Base-by-base conservation (phyloP, 331 rosid species). In the Arachis monticola region DNA sequence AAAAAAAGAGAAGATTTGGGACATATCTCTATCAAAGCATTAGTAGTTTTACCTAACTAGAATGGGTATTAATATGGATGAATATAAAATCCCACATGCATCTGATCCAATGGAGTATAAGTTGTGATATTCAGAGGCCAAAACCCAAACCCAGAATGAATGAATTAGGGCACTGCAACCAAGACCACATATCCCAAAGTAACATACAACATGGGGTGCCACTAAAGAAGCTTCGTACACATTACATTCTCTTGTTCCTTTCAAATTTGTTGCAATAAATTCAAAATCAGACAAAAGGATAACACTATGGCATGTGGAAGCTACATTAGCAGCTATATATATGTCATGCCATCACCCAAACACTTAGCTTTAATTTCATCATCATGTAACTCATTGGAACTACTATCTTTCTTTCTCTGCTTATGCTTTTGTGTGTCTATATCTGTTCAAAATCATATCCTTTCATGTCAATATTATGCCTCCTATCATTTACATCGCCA, bases 201-300 rank as follows among this genome's bases (percentile, higher is more conserved):
- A 71, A 71, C 27, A 22, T 22, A 22, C 62, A 61, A 75, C 74
- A 72, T 48, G 77, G 64, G 46, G 67, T 77, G 75, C 75, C 81
- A 44, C 70, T 76, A 69, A 51, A 73, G 83, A 77, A 84, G 79
- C 80, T 84, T 84, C 78, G 76, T 73, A 75, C 82, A 67, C 75
- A 57, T 64, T 68, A 77, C 75, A 84, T 84, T 84, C 85, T 84
- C 80, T 84, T 63, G 85, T 77, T 80, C 83, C 87, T 84, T 84
- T 84, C 87, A 78, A 80, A 64, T 73, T 69, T 84, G 65, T 74
- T 51, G 72, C 69, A 52, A 76, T 77, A 67, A 68, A 80, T 67
- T 67, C 71, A 41, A 73, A 30, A 72, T 52, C 52, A 9, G 74
- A 80, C 85, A 73, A 35, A 73, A 72, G 31, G 51, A 67, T 27